Percentiles rank a stretch among this genome's conserved stretches.
phyloP scores from a whole-genome alignment of 106 monocot species.

The Ottelia alismoides region DNA sequence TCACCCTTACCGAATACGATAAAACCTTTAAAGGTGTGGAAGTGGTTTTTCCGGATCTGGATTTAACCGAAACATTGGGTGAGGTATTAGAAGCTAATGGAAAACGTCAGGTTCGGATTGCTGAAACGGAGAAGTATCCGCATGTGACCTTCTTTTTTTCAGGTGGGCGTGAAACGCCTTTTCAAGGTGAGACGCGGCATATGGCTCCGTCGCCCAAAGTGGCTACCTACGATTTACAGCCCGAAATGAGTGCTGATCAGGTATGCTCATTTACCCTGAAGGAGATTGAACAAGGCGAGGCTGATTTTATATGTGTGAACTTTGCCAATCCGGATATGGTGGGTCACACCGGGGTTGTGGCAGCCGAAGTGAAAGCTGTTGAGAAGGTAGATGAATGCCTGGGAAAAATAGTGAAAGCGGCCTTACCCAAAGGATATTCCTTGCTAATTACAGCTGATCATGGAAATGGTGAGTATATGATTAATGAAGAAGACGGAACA shows the following conservation, averaged over 20 bases:
- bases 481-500: neutral
- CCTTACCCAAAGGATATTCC: neutral
- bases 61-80: no score
- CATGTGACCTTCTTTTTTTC: no score
- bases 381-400: neutral
- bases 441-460: neutral
- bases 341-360: neutral
- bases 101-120: no score
- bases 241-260: neutral
- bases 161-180: neutral
- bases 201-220: neutral
- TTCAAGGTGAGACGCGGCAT: neutral
- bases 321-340: neutral
- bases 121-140: no score
- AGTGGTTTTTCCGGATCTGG: no score
- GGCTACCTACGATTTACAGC: neutral
- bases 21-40: no score
- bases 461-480: neutral
- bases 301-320: neutral
- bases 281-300: neutral
- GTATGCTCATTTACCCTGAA: neutral
- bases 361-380: neutral
- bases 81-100: no score
- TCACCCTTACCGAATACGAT: no score
- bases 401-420: neutral